These are phyloP conservation scores for Conticribra guillardii DNA, from an alignment of 108 stramenopile genomes.

Conservation along the genomic window DNA sequence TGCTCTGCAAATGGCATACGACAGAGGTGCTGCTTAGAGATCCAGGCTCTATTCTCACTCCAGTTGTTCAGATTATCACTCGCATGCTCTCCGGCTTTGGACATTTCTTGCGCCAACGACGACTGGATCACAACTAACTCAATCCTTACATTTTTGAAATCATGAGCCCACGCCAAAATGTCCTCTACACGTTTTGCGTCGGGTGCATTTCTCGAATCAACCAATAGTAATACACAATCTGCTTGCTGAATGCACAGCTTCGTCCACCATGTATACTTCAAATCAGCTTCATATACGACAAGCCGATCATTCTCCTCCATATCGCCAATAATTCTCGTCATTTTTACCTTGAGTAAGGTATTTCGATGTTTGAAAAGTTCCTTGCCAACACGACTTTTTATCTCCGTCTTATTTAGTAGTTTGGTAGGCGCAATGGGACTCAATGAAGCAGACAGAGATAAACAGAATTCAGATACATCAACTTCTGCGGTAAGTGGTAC, in stretches of 20 bases:
- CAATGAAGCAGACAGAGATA: constrained; percentile 23
- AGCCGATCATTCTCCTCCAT: constrained; percentile 60
- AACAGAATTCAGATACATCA: constrained; percentile 45
- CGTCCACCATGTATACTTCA: constrained; percentile 58
- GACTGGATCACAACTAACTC: constrained; percentile 54
- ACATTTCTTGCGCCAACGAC: constrained; percentile 5
- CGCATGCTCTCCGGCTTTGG: constrained; percentile 21
- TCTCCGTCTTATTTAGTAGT: constrained; percentile 45
- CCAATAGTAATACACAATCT: constrained; percentile 55
- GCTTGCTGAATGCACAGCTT: constrained; percentile 55
- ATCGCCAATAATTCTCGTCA: constrained; percentile 53
- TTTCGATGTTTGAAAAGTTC: constrained; percentile 25
- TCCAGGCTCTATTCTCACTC: constrained; percentile 55
- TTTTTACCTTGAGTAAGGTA: constrained; percentile 48
- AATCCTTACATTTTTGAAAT: constrained; percentile 46
- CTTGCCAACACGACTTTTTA: constrained; percentile 36
- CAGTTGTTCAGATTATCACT: constrained; percentile 58
- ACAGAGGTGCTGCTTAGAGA: constrained; percentile 55
- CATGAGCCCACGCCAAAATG: constrained; percentile 49
- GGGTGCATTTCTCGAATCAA: constrained; percentile 47
- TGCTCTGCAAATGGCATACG: constrained; percentile 43
- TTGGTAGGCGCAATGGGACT: constrained; percentile 53
- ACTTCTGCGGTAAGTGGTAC: constrained; percentile 50
- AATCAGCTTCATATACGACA: constrained; percentile 58
- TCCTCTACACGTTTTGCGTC: constrained; percentile 34